Conservation (phyloP, 108 stramenopile species). For the Nitzschia inconspicua region DNA sequence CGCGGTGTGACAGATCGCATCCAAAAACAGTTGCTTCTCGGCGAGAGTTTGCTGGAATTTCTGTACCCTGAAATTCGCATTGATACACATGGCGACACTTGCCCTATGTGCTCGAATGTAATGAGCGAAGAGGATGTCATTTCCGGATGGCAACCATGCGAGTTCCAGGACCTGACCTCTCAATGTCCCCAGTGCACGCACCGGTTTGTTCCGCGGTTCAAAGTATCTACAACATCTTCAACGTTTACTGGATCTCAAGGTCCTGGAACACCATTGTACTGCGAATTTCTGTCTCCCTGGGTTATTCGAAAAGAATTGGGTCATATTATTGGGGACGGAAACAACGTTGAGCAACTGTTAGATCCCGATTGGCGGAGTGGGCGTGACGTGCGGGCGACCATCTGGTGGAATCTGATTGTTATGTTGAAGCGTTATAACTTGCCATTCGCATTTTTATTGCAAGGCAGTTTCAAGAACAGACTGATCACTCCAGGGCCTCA, state of each 20-base stretch:
- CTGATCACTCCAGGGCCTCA: conserved; percentile 45
- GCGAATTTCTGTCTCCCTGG: conserved; percentile 88
- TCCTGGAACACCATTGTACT: conserved; percentile 66
- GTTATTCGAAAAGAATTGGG: conserved; percentile 72
- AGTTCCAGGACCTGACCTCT: conserved; percentile 66
- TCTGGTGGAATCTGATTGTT: conserved; percentile 89
- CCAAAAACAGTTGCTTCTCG: conserved; percentile 59
- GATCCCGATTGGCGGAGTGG: conserved; percentile 72
- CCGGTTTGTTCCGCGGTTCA: conserved; percentile 78
- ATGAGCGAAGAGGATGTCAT: conserved; percentile 61
- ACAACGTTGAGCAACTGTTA: conserved; percentile 55
- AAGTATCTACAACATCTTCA: conserved; percentile 50
- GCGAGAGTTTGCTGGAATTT: conserved; percentile 72
- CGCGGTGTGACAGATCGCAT: conserved; percentile 27
- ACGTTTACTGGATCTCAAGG: conserved; percentile 81
- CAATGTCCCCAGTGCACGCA: conserved; percentile 69
- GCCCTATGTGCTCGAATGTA: conserved; percentile 67
- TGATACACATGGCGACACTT: conserved; percentile 62
- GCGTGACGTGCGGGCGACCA: conserved; percentile 59
- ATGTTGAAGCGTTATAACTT: conserved; percentile 63
- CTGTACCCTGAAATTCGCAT: conserved; percentile 74
- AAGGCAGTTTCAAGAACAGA: conserved; percentile 72
- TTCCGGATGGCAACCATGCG: conserved; percentile 68
- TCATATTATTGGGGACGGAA: conserved; percentile 38
- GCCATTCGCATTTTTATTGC: conserved; percentile 79